Conservation (phyloP, 495 filamentous ascomycete genomes). For the Penicillium simplicissimum region DNA sequence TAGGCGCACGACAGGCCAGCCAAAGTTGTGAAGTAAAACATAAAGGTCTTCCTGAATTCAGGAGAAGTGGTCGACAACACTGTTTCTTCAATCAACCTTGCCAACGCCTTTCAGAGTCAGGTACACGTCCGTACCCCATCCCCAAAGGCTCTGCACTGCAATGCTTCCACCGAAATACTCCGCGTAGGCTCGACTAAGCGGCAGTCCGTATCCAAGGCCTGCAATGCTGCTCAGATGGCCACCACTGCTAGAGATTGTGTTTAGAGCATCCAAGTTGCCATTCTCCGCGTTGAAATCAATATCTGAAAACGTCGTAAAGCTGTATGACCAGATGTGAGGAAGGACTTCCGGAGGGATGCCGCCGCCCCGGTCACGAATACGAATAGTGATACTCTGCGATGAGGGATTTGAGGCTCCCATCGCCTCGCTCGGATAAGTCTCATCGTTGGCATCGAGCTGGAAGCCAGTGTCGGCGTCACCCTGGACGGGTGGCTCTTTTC, state of each 20-base stretch:
- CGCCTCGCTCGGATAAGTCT: slow-evolving; percentile 38
- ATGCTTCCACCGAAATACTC: slow-evolving; percentile 99
- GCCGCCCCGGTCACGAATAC: slow-evolving; percentile 92
- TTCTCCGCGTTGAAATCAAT: slow-evolving; percentile 47
- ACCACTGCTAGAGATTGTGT: slow-evolving; percentile 67
- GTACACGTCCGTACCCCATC: slow-evolving; percentile 90
- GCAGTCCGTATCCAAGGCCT: slow-evolving; percentile 89
- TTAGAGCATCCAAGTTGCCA: slow-evolving; percentile 64
- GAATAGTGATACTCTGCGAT: slow-evolving; percentile 87
- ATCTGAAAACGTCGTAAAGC: slow-evolving; percentile 90
- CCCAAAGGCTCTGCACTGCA: slow-evolving; percentile 87
- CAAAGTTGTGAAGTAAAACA: slow-evolving; percentile 8
- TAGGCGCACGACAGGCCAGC: slow-evolving; percentile 4
- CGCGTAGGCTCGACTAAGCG: slow-evolving; percentile 89
- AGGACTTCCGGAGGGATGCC: slow-evolving; percentile 82
- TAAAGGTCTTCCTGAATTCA: too few relatives aligned
- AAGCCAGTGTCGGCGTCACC: slow-evolving; percentile 35
- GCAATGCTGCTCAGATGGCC: slow-evolving; percentile 77
- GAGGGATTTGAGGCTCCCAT: slow-evolving; percentile 48
- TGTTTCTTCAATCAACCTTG: slow-evolving; percentile 48
- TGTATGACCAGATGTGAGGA: slow-evolving; percentile 91
- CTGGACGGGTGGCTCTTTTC: slow-evolving; percentile 22
- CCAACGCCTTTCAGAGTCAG: slow-evolving; percentile 82
- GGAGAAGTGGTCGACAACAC: too few relatives aligned
- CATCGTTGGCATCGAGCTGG: slow-evolving; percentile 33